Percentiles rank a stretch among this genome's conserved stretches.
Evolutionary conservation across 768 basidiomycete species (phyloP).

Genomic region (Amyloporia xantha): DNA sequence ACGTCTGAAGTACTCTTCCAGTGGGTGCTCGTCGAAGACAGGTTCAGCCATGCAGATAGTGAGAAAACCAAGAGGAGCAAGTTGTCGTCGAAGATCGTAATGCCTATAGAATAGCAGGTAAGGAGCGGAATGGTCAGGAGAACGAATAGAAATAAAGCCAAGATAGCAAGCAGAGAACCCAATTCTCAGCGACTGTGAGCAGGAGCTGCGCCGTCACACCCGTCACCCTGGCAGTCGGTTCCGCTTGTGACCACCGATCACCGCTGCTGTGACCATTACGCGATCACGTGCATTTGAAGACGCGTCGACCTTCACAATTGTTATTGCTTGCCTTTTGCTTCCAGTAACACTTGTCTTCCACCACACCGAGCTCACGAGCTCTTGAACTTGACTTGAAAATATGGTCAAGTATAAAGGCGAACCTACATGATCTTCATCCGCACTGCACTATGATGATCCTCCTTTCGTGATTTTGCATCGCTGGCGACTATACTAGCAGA

Average conservation of each 20-base stretch:
- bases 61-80: neutral
- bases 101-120: neutral
- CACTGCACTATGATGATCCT: too few species aligned
- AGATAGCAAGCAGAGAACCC: neutral
- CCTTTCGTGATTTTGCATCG: too few species aligned
- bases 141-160: neutral
- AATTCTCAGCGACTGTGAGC: too few species aligned
- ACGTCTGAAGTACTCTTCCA: slow-evolving; percentile 70
- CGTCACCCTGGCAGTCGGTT: neutral
- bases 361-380: too few species aligned
- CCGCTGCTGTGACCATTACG: neutral
- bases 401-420: too few species aligned
- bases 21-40: slow-evolving; percentile 70
- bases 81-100: neutral
- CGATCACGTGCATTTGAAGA: neutral
- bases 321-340: too few species aligned
- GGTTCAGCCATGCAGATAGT: slow-evolving; percentile 61
- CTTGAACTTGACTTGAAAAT: too few species aligned
- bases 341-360: too few species aligned
- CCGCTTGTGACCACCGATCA: neutral
- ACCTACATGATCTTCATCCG: too few species aligned
- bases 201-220: neutral
- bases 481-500: too few species aligned
- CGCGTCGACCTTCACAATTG: too few species aligned
- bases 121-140: neutral